A percentile compares a stretch with the other conserved stretches of the same genome.
phyloP scores from a whole-genome alignment of 495 filamentous ascomycete species.

The Talaromyces stipitatus region DNA sequence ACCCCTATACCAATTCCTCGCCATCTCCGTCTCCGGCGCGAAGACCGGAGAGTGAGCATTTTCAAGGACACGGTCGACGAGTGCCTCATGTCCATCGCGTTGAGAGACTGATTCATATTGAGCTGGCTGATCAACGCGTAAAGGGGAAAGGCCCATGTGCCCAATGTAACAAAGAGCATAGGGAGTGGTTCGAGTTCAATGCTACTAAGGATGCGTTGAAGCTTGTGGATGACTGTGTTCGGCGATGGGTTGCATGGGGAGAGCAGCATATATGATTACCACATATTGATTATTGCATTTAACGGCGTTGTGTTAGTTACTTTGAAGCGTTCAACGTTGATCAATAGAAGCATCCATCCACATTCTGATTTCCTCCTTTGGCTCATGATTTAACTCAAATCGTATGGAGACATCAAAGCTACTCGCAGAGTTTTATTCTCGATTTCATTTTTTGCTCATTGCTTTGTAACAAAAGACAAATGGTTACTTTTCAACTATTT shows the following conservation, averaged over 20 bases:
- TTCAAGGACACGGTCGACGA: conserved; percentile 46
- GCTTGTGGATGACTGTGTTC: conserved; percentile 75
- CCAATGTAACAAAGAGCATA: conserved; percentile 79
- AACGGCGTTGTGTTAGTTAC: neutral
- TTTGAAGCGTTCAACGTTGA: neutral
- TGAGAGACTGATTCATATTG: conserved; percentile 84
- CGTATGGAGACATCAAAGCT: too few relatives aligned
- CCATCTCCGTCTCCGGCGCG: conserved; percentile 16
- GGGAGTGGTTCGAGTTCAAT: conserved; percentile 93
- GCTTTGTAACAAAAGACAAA: too few relatives aligned
- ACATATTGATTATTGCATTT: neutral
- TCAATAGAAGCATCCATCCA: too few relatives aligned
- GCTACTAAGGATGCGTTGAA: conserved; percentile 62
- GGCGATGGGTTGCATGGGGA: conserved; percentile 80
- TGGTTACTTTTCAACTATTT: too few relatives aligned
- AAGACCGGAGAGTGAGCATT: conserved; percentile 6
- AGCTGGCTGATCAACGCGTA: conserved; percentile 63
- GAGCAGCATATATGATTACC: conserved; percentile 28
- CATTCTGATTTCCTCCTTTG: too few relatives aligned
- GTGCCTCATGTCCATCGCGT: conserved; percentile 84
- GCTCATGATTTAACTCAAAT: too few relatives aligned
- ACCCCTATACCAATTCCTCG: conserved; percentile 69
- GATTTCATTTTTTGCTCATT: too few relatives aligned
- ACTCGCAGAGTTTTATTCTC: too few relatives aligned
- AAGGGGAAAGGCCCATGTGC: conserved; percentile 63